Evolutionary conservation across 1,284 basidiomycete species (phyloP), one percentile per base, ranked within the genome.

Genomic region (Stygiomarasmius scandens): DNA sequence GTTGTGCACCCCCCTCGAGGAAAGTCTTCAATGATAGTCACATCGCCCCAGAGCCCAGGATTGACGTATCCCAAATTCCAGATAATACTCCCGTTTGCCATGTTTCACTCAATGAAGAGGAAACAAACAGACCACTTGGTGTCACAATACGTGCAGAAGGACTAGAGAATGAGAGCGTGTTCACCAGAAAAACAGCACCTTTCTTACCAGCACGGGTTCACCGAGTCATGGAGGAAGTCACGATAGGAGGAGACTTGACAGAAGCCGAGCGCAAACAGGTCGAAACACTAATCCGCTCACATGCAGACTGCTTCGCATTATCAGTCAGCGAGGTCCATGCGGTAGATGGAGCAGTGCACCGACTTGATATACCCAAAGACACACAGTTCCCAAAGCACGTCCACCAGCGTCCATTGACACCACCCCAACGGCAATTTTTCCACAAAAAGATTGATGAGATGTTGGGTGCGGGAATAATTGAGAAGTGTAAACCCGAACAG

Each of bases 281-380:
- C 0, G 10, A 19, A 1, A 54, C 49, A 0, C 53, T 69, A 3
- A 41, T 71, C 1, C 23, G 25, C 0, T 56, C 64, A 56, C 68
- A 58, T 44, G 69, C 71, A 19, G 68, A 72, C 58, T 59, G 58
- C 27, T 73, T 73, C 50, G 71, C 72, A 8, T 61, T 73, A 3
- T 65, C 64, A n/a, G 46, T 73, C 3, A 56, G 61, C n/a, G 68
- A 72, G 49, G 70, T 72, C 2, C 55, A 46, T 12, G 46, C 59
- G 23, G 61, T 71, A 0, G 11, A 49, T 14, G 66, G 64, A 0
- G 67, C 63, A 29, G 55, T 62, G 11, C 71, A 71, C 54, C 48
- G 36, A 16, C 58, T 71, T 3, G 52, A 69, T 53, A 64, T 73
- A 16, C 64, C 66, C 0, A 47, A 50, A 14, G 61, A 58, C 12